phyloP scores from a whole-genome alignment of 2,329 filamentous ascomycete species.

The Paraconiothyrium sp. region DNA sequence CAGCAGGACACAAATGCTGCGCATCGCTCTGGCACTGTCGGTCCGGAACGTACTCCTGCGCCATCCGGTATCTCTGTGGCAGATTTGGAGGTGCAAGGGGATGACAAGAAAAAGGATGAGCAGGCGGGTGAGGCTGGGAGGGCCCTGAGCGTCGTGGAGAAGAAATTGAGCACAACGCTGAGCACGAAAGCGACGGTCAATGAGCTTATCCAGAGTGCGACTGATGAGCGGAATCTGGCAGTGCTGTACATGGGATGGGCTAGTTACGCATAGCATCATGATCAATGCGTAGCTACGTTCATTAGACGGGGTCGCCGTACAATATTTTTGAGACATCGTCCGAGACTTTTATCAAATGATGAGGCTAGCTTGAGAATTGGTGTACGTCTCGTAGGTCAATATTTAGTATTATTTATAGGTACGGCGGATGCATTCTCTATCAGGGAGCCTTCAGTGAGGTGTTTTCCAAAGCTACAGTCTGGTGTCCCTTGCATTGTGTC shows the following conservation, averaged over 20 bases:
- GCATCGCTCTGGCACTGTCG: slow-evolving; percentile 44
- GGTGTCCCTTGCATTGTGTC: background rate
- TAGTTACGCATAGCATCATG: slow-evolving; percentile 42
- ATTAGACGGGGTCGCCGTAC: no score
- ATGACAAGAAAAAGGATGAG: slow-evolving; percentile 55
- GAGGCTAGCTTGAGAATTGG: background rate
- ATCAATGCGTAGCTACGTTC: background rate
- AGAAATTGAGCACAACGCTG: slow-evolving; percentile 93
- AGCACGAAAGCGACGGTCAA: slow-evolving; percentile 97
- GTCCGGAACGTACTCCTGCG: slow-evolving; percentile 42
- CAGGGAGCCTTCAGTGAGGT: background rate
- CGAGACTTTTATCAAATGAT: background rate
- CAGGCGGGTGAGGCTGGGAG: slow-evolving; percentile 85
- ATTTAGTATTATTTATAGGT: background rate
- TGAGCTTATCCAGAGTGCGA: slow-evolving; percentile 94
- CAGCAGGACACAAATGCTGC: slow-evolving; percentile 63
- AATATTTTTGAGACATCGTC: no score
- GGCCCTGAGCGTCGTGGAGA: slow-evolving; percentile 90
- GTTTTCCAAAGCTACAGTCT: background rate
- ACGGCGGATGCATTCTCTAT: background rate
- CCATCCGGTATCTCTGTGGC: slow-evolving; percentile 28
- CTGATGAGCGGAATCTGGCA: slow-evolving; percentile 90
- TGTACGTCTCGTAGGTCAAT: background rate
- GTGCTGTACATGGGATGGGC: slow-evolving; percentile 70
- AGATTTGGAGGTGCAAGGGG: slow-evolving; percentile 41